phyloP scores from a whole-genome alignment of 192 early-diverging fungal species.

The Backusella luteola region DNA sequence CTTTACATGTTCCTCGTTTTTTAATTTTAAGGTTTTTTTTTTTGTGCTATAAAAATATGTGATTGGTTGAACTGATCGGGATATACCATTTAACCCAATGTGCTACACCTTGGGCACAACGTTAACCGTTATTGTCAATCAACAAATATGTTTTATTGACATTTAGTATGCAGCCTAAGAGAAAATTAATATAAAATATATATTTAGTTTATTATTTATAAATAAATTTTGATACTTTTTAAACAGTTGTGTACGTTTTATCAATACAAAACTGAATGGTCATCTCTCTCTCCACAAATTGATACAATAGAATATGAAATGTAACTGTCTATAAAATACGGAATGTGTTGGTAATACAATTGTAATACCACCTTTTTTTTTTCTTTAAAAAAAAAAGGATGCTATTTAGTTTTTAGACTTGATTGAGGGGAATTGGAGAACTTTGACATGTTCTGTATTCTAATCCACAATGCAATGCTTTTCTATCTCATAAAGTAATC shows the following conservation, averaged over 20 bases:
- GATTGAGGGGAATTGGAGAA: neutral
- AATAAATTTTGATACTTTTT: neutral
- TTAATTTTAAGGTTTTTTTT: neutral
- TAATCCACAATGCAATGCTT: neutral
- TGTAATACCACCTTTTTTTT: neutral
- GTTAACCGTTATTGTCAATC: neutral
- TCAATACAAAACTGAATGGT: neutral
- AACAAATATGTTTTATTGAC: neutral
- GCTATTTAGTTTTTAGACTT: neutral
- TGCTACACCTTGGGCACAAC: neutral
- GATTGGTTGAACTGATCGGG: neutral
- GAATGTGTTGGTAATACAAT: neutral
- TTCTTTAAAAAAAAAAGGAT: neutral
- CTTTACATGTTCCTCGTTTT: neutral
- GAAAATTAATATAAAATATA: neutral
- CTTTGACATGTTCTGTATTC: neutral
- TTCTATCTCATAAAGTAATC: neutral
- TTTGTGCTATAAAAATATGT: neutral
- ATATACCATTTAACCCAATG: neutral
- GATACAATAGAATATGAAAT: neutral
- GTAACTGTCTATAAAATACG: neutral
- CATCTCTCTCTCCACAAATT: neutral
- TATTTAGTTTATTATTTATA: slow-evolving; percentile 5
- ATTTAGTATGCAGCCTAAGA: neutral
- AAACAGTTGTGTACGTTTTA: no score